phyloP scores from a whole-genome alignment of 768 basidiomycete genomes.

The Tephrocybe sp. region DNA sequence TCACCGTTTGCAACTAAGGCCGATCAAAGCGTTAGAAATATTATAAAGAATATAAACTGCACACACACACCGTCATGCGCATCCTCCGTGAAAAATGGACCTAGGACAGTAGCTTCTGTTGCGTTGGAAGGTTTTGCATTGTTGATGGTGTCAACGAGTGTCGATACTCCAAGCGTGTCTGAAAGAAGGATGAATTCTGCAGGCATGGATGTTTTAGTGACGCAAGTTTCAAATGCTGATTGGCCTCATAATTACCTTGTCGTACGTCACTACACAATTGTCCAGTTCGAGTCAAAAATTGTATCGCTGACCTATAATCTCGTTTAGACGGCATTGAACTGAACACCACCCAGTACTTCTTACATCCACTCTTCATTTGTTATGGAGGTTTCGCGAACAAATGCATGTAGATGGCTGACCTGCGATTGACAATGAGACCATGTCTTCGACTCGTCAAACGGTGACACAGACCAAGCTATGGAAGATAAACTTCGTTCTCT shows the following conservation, averaged over 20 bases:
- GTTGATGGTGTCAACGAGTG: conserved; percentile 74
- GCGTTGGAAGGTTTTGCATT: conserved; percentile 59
- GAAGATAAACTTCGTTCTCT: conserved; percentile 42
- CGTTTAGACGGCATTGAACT: background rate
- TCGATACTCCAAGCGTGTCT: conserved; percentile 74
- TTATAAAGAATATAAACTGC: background rate
- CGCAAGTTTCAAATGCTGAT: background rate
- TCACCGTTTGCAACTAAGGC: conserved; percentile 60
- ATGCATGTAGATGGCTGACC: conserved; percentile 70
- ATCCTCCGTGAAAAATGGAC: conserved; percentile 82
- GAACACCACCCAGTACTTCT: background rate
- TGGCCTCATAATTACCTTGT: conserved; percentile 36
- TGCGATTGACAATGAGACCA: conserved; percentile 23
- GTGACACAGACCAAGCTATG: conserved; percentile 32
- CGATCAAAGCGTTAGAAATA: background rate
- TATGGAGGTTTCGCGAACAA: conserved; percentile 68
- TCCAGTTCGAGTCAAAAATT: conserved; percentile 75
- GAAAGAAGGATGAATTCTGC: conserved; percentile 85
- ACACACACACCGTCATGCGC: conserved; percentile 59
- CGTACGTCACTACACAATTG: conserved; percentile 69
- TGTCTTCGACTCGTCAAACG: background rate
- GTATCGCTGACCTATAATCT: conserved; percentile 47
- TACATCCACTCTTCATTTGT: conserved; percentile 87
- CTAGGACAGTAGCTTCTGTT: conserved; percentile 76
- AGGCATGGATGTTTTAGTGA: conserved; percentile 13